Percentiles rank a stretch among this genome's conserved stretches.
These are phyloP conservation scores for Clonostachys byssicola DNA, from an alignment of 2,329 filamentous ascomycete species.

Conservation along the genomic window DNA sequence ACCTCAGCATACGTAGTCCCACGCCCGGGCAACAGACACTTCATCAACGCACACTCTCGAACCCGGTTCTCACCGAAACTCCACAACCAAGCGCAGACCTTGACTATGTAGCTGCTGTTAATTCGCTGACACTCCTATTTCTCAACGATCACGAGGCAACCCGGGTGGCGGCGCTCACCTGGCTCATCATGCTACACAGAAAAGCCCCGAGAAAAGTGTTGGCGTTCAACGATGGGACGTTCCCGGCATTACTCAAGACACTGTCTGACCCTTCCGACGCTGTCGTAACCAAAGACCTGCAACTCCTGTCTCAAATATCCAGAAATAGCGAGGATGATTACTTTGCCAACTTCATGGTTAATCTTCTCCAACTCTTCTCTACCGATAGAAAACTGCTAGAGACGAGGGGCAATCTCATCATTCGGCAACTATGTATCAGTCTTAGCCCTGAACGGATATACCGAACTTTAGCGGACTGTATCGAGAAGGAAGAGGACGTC, in stretches of 20 bases:
- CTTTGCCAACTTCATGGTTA: conserved; percentile 98
- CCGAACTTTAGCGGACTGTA: conserved; percentile 88
- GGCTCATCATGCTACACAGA: conserved; percentile 96
- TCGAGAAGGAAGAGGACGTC: conserved; percentile 96
- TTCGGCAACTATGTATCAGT: conserved; percentile 88
- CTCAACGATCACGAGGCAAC: conserved; percentile 96
- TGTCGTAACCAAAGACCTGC: conserved; percentile 90
- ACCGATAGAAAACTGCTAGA: conserved; percentile 90
- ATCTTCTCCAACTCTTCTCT: conserved; percentile 89
- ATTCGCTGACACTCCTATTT: conserved; percentile 87
- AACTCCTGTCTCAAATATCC: conserved; percentile 92
- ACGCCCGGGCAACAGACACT: conserved; percentile 29
- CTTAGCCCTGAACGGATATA: conserved; percentile 95
- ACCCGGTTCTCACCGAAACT: conserved; percentile 19
- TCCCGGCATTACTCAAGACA: conserved; percentile 92
- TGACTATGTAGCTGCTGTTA: conserved; percentile 95
- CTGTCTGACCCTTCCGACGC: conserved; percentile 92
- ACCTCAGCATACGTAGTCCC: conserved; percentile 47
- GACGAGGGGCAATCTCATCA: conserved; percentile 91
- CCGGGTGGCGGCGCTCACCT: conserved; percentile 86
- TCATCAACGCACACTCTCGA: not conserved
- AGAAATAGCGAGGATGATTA: conserved; percentile 96
- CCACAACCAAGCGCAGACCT: conserved; percentile 57
- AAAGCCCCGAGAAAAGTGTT: conserved; percentile 92
- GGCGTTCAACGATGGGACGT: conserved; percentile 95